Evolutionary conservation across 1,284 basidiomycete species (phyloP).

Genomic region (Xerocomus minutiporus): DNA sequence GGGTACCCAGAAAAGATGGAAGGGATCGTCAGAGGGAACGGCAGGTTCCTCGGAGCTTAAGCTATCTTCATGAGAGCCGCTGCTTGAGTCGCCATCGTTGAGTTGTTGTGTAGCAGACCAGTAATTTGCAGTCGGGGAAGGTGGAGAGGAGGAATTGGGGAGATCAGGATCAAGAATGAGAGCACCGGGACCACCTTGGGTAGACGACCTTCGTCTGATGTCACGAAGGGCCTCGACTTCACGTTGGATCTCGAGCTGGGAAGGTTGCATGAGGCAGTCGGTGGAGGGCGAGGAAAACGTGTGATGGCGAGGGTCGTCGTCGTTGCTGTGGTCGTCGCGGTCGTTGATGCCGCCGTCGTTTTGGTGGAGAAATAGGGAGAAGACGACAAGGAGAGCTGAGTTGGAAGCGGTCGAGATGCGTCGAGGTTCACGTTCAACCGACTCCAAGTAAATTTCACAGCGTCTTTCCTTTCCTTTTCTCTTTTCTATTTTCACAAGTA

Average conservation of each 20-base stretch:
- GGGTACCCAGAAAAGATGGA: conserved; percentile 96
- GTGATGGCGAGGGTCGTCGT: conserved; percentile 7
- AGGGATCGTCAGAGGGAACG: conserved; percentile 58
- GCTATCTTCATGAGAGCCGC: conserved; percentile 44
- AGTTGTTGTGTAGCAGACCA: conserved; percentile 41
- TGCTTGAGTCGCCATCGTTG: conserved; percentile 43
- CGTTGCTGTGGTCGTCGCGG: conserved; percentile 7
- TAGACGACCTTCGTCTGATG: conserved; percentile 74
- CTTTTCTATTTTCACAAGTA: conserved; percentile 2
- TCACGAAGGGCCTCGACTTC: conserved; percentile 83
- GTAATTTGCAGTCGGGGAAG: conserved; percentile 50
- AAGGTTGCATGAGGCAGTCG: conserved; percentile 54
- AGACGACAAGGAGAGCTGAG: neutral
- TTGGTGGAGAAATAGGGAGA: neutral
- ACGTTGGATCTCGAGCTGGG: conserved; percentile 79
- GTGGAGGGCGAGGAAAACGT: conserved; percentile 8
- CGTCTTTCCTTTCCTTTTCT: neutral
- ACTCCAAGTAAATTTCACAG: conserved; percentile 3
- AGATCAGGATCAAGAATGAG: conserved; percentile 85
- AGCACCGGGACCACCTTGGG: conserved; percentile 67
- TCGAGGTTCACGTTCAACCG: neutral
- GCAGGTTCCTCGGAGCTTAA: conserved; percentile 34
- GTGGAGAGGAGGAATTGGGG: conserved; percentile 56
- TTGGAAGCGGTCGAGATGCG: neutral
- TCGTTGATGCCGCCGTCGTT: conserved; percentile 2